Base-by-base conservation (phyloP, 2,329 filamentous ascomycete genomes). In the Fusarium napiforme region DNA sequence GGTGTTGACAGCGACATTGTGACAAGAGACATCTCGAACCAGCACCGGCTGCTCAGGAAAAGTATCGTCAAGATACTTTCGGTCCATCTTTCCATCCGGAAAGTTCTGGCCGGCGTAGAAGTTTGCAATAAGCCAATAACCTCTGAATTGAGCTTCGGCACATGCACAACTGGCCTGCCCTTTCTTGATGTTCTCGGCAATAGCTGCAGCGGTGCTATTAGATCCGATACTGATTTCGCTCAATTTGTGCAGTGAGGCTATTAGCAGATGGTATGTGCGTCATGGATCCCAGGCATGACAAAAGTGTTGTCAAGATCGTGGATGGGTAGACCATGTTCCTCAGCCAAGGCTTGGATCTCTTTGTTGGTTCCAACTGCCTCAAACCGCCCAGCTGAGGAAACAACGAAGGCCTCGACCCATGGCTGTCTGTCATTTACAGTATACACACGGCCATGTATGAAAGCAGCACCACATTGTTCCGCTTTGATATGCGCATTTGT, bases 41-140 rank as follows among this genome's bases (percentile, higher is more conserved):
- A 58, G 40, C 2, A 58, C 40, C n/a, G 42, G 42, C 30, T 23
- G 30, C 16, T 47, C 42, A n/a, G 55, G 42, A 43, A 46, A 47
- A 7, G 6, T 9, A 46, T 47, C 23, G 5, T 58, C 55, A 2
- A 58, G n/a, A 23, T 47, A 58, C 10, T 47, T 37, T 10, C 55
- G 55, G n/a, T 47, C 42, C 23, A 37, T 34, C 2, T 9, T 47
- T 9, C 40, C 55, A 26, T 10, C 55, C 1, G 56, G 56, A 28
- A 59, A 59, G 32, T 47, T 59, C 10, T 46, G 23, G 1, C 40
- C 32, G 2, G 39, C 30, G 4, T 59, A 47, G 3, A 28, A 37
- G 30, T 59, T 59, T 10, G n/a, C 56, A 46, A 59, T 18, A 5
- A 47, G 30, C 56, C 56, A 59, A 19, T 59, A 42, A 5, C 56